Percentiles rank a stretch among this genome's conserved stretches.
Evolutionary conservation across 257 asterid genomes (phyloP).

Genomic region (Cruciata laevipes): DNA sequence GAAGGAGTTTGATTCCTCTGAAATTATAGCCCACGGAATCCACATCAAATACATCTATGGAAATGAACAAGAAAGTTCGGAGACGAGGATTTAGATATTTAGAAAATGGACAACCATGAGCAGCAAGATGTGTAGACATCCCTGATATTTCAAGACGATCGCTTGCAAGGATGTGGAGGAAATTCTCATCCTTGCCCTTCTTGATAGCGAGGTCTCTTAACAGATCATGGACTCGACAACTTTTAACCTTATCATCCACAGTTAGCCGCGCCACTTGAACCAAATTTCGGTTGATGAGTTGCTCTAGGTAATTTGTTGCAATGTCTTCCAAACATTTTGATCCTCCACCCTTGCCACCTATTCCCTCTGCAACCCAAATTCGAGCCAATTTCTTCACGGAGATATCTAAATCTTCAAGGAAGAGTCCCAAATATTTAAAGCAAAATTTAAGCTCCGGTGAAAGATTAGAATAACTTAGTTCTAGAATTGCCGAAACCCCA

Average conservation of each 20-base stretch:
- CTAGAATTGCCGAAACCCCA: slow-evolving; percentile 5
- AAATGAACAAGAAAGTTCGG: background rate
- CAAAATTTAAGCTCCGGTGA: slow-evolving; percentile 16
- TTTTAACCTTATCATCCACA: background rate
- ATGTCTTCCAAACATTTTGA: background rate
- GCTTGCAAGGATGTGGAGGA: background rate
- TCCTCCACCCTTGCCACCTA: background rate
- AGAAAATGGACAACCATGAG: background rate
- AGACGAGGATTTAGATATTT: background rate
- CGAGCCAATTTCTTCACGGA: slow-evolving; percentile 1
- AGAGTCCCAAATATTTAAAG: slow-evolving; percentile 17
- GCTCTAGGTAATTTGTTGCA: slow-evolving; percentile 6
- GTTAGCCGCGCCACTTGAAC: slow-evolving; percentile 1
- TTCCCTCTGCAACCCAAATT: slow-evolving; percentile 18
- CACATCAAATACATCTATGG: too few relatives aligned
- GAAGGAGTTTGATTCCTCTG: slow-evolving; percentile 7
- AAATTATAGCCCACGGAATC: too few relatives aligned
- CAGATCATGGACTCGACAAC: slow-evolving; percentile 8
- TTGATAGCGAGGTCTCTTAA: slow-evolving; percentile 10
- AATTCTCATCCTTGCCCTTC: slow-evolving; percentile 1
- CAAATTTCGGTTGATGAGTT: background rate
- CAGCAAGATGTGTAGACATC: background rate
- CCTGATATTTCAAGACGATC: background rate
- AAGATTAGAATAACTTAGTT: slow-evolving; percentile 17
- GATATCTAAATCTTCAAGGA: slow-evolving; percentile 9